These are phyloP conservation scores for Citrus reticulata DNA, from an alignment of 345 rosid genomes.

Conservation along the genomic window DNA sequence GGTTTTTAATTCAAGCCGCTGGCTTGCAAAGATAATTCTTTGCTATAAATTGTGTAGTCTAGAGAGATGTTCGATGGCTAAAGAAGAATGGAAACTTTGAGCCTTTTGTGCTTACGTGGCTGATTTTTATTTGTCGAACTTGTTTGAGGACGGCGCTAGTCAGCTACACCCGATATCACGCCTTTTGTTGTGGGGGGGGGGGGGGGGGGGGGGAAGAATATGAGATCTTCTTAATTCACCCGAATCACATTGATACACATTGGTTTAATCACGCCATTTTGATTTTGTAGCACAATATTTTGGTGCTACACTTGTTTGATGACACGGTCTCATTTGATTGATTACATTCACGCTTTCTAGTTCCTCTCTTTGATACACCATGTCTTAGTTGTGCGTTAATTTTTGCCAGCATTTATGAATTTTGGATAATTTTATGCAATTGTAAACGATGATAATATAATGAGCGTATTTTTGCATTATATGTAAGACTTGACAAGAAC, in stretches of 20 bases:
- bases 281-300: background rate
- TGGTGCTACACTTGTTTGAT: background rate
- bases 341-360: background rate
- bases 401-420: too few species aligned
- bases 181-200: background rate
- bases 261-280: constrained; percentile 36
- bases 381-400: too few species aligned
- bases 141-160: background rate
- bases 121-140: background rate
- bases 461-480: too few species aligned
- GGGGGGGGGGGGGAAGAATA: background rate
- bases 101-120: background rate
- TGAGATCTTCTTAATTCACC: background rate
- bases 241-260: background rate
- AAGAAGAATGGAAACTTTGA: background rate
- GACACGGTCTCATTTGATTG: background rate
- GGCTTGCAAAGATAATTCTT: background rate
- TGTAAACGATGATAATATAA: too few species aligned
- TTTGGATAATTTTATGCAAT: too few species aligned
- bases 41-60: background rate
- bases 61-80: background rate
- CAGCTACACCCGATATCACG: background rate
- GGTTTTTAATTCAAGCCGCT: too few species aligned
- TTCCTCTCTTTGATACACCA: too few species aligned
- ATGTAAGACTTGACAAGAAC: too few species aligned